Conservation (phyloP, 257 asterid species). For the Craterostigma plantagineum region DNA sequence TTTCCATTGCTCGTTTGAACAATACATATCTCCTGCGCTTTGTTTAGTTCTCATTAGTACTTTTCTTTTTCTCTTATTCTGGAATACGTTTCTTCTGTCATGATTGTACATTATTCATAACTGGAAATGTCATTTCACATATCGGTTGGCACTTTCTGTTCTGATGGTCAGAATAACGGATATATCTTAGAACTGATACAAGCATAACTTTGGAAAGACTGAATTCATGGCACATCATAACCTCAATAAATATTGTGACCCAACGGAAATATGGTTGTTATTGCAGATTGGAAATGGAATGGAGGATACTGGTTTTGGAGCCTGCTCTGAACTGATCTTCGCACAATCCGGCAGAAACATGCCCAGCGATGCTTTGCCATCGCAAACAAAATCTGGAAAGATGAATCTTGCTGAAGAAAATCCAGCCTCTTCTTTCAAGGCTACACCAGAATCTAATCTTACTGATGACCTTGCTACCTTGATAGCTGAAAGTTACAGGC, state of each 20-base stretch:
- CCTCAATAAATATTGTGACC: background rate
- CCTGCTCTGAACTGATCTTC: conserved; percentile 32
- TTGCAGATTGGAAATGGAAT: conserved; percentile 29
- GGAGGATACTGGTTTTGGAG: conserved; percentile 20
- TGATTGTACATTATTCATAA: conserved; percentile 5
- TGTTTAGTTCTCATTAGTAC: background rate
- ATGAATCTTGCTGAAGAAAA: conserved; percentile 7
- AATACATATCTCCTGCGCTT: background rate
- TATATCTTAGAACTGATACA: no score
- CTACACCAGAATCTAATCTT: conserved; percentile 7
- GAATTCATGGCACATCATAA: background rate
- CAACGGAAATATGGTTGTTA: conserved; percentile 4
- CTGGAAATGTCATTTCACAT: background rate
- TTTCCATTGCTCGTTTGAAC: conserved; percentile 4
- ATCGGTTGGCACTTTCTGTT: no score
- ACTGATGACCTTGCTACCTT: conserved; percentile 12
- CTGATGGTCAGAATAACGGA: no score
- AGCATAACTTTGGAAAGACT: background rate
- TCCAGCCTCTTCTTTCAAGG: conserved; percentile 7
- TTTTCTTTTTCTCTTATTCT: background rate
- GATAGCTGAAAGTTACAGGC: conserved; percentile 27
- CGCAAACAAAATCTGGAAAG: conserved; percentile 9
- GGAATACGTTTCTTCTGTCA: background rate
- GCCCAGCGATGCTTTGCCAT: conserved; percentile 13
- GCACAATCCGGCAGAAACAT: conserved; percentile 17